Evolutionary conservation across 2,329 filamentous ascomycete species (phyloP), one percentile per base, ranked within the genome.

Genomic region (Incumbomyces delicatus): DNA sequence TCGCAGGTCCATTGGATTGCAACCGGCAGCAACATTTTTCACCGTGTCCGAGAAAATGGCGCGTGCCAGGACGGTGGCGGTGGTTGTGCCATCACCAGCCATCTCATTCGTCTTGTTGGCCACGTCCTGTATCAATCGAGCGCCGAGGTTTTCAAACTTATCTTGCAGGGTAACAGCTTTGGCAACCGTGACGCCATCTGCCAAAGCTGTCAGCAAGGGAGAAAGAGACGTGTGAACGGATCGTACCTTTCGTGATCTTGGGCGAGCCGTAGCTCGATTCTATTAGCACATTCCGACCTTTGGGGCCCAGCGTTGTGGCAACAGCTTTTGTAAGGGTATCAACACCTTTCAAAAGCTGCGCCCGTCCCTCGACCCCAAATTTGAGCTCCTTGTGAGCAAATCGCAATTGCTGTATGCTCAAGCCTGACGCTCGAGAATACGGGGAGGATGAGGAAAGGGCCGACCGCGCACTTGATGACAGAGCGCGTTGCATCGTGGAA

Each of bases 21-120:
- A 98, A 64, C 92, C 92, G 54, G 92, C 92, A 57, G 92, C 92
- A 56, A 98, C 92, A 69, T 98, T 98, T 84, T 98, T 98, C 67
- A 96, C 92, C 46, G 90, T 96, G 79, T 98, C 92, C 70, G 92
- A 94, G 80, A 98, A 98, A 73, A 98, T 98, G 67, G 89, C 86
- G 60, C 88, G 87, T 60, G 88, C 92, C 58, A 98, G 87, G 58
- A 96, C 92, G 55, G 92, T 98, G 56, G 92, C 92, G 57, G 89
- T 95, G 57, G 92, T 98, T 61, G 92, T 98, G 72, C 92, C 92
- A 69, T 98, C 92, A 83, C 92, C 92, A 58, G 92, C 92, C 60
- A 88, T 83, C 75, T 98, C 92, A 77, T 98, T 98, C 66, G 92
- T 98, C 83, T 98, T 98, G 65, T 87, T 92, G 62, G 92, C 92